Evolutionary conservation across 2,329 filamentous ascomycete species (phyloP).

Genomic region (Sclerotinia trifoliorum): DNA sequence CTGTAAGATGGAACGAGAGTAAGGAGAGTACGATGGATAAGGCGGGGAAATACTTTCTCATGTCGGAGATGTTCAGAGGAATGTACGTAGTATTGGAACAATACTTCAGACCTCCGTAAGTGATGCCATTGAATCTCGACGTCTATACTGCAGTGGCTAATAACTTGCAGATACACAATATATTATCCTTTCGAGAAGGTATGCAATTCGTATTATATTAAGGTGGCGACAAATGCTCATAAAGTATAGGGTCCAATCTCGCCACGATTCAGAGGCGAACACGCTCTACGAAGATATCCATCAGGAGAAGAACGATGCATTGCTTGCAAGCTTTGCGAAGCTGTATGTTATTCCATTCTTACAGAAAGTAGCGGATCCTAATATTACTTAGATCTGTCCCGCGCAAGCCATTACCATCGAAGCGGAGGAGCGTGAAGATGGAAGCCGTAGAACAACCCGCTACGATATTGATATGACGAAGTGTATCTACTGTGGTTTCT

Average conservation of each 20-base stretch:
- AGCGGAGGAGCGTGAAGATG: constrained; percentile 95
- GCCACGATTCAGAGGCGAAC: constrained; percentile 95
- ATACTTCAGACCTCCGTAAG: constrained; percentile 96
- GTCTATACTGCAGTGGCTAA: constrained; percentile 35
- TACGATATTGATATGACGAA: constrained; percentile 99
- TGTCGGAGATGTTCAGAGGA: constrained; percentile 93
- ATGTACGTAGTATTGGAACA: constrained; percentile 99
- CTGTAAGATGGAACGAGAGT: constrained; percentile 76
- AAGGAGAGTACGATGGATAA: constrained; percentile 76
- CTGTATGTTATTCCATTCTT: constrained; percentile 47
- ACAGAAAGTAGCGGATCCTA: not conserved
- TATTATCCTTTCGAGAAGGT: constrained; percentile 98
- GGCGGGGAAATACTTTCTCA: constrained; percentile 88
- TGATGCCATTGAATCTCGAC: constrained; percentile 42
- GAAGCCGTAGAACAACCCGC: constrained; percentile 88
- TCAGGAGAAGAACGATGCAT: constrained; percentile 99
- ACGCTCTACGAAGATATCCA: constrained; percentile 92
- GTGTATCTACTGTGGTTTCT: constrained; percentile 99
- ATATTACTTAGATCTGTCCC: constrained; percentile 70
- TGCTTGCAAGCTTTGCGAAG: constrained; percentile 99
- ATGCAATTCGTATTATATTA: constrained; percentile 30
- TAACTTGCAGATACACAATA: constrained; percentile 77
- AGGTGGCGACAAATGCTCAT: constrained; percentile 30
- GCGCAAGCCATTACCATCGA: constrained; percentile 99
- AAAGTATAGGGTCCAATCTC: constrained; percentile 78